Evolutionary conservation across 148 eudicot species (phyloP).

Genomic region (Polygonum maritimum): DNA sequence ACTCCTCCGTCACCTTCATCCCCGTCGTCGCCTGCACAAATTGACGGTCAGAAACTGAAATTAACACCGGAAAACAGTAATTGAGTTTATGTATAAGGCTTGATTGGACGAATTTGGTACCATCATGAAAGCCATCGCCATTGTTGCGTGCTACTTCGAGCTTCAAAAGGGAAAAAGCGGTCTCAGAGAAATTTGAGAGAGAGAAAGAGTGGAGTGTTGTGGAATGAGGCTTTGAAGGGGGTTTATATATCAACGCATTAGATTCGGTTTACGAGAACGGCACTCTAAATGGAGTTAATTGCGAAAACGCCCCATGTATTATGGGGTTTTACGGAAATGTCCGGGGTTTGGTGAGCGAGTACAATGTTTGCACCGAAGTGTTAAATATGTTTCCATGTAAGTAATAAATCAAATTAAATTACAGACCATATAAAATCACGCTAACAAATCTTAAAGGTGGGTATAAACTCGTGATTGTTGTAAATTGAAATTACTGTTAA

Average conservation of each 20-base stretch:
- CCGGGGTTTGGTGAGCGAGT: not conserved
- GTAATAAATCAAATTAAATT: not conserved
- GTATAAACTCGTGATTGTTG: not conserved
- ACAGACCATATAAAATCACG: not conserved
- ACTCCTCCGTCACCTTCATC: slow-evolving; percentile 61
- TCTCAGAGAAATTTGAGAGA: not conserved
- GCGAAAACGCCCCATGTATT: not conserved
- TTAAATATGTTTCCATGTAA: not conserved
- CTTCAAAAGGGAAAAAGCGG: not conserved
- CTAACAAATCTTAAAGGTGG: too few species aligned
- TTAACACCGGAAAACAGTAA: not conserved
- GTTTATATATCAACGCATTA: not conserved
- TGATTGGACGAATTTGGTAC: slow-evolving; percentile 13
- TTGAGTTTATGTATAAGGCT: not conserved
- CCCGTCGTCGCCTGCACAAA: slow-evolving; percentile 46
- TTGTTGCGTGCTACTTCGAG: slow-evolving; percentile 17
- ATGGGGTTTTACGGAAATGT: not conserved
- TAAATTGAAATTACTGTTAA: not conserved
- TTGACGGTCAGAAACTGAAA: not conserved
- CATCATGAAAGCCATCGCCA: slow-evolving; percentile 76
- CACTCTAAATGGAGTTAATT: not conserved
- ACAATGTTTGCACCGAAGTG: too few species aligned
- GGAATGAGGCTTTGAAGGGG: not conserved
- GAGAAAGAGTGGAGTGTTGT: not conserved
- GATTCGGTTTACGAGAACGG: not conserved